These are phyloP conservation scores for Prunus mira DNA, from an alignment of 306 rosid species.

Conservation along the genomic window DNA sequence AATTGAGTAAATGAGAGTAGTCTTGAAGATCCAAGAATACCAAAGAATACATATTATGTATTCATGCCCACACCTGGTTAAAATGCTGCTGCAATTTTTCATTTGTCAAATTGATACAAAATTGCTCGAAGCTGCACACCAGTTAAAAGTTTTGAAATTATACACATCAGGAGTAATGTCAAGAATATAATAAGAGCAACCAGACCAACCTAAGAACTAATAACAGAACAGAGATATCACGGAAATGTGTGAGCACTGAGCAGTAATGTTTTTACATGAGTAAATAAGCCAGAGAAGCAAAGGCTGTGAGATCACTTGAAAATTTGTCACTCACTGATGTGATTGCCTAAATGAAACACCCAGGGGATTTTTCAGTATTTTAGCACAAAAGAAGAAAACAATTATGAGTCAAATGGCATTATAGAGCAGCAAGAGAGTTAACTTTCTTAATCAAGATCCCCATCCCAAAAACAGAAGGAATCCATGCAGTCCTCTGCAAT, in stretches of 20 bases:
- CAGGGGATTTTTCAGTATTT: background rate
- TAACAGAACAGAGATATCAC: background rate
- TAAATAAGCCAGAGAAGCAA: background rate
- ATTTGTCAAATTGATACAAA: constrained; percentile 96
- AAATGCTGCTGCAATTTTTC: constrained; percentile 98
- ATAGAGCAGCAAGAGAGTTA: constrained; percentile 5
- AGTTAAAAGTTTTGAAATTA: background rate
- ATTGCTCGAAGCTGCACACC: constrained; percentile 90
- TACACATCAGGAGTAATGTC: constrained; percentile 1
- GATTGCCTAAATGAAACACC: constrained; percentile 5
- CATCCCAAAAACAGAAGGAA: constrained; percentile 12
- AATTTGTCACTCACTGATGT: background rate
- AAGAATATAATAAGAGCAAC: constrained; percentile 3
- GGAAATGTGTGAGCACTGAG: background rate
- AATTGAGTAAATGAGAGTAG: constrained; percentile 17
- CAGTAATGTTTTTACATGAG: background rate
- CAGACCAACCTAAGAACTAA: constrained; percentile 6
- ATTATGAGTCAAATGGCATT: constrained; percentile 7
- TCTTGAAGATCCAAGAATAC: constrained; percentile 15
- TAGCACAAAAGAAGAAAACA: background rate
- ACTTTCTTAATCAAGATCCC: constrained; percentile 13
- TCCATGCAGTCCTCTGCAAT: constrained; percentile 21
- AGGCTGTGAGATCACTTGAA: constrained; percentile 4
- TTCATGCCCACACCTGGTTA: constrained; percentile 69
- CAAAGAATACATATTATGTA: constrained; percentile 19